These are phyloP conservation scores for Arxiozyma telluris DNA, from an alignment of 1,139 yeast species.

Conservation along the genomic window DNA sequence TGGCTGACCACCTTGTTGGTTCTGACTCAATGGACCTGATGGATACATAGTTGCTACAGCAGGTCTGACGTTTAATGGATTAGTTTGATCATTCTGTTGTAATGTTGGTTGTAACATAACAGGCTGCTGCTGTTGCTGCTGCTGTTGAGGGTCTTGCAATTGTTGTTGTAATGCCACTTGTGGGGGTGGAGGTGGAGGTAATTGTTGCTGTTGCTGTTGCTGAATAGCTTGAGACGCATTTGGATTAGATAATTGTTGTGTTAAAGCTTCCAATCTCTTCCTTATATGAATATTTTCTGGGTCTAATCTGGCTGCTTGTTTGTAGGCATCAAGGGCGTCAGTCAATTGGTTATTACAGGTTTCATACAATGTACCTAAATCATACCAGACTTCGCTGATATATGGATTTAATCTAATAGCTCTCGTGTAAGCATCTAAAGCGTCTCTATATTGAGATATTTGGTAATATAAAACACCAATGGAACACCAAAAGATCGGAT, in stretches of 20 bases:
- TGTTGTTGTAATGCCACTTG: conserved; percentile 13
- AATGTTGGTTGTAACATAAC: conserved; percentile 28
- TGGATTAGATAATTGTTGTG: conserved; percentile 21
- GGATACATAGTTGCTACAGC: conserved; percentile 16
- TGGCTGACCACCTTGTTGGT: conserved; percentile 14
- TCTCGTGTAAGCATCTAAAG: conserved; percentile 92
- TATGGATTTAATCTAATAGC: conserved; percentile 94
- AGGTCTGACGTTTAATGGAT: conserved; percentile 26
- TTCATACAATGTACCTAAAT: conserved; percentile 90
- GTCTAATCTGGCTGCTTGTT: conserved; percentile 90
- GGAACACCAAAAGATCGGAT: conserved; percentile 98
- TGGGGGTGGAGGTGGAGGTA: conserved; percentile 21
- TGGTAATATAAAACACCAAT: conserved; percentile 95
- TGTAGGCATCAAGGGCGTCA: conserved; percentile 94
- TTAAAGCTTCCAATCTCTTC: conserved; percentile 79
- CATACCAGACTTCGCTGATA: conserved; percentile 97
- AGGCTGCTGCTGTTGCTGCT: conserved; percentile 16
- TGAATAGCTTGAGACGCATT: conserved; percentile 17
- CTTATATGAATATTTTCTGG: conserved; percentile 92
- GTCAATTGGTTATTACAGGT: conserved; percentile 91
- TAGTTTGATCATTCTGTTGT: conserved; percentile 24
- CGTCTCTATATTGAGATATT: conserved; percentile 91
- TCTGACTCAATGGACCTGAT: conserved; percentile 18
- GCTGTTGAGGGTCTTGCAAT: conserved; percentile 12
- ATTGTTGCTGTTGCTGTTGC: conserved; percentile 18